Conservation (phyloP, 257 asterid species). For the Eustoma russellianum region DNA sequence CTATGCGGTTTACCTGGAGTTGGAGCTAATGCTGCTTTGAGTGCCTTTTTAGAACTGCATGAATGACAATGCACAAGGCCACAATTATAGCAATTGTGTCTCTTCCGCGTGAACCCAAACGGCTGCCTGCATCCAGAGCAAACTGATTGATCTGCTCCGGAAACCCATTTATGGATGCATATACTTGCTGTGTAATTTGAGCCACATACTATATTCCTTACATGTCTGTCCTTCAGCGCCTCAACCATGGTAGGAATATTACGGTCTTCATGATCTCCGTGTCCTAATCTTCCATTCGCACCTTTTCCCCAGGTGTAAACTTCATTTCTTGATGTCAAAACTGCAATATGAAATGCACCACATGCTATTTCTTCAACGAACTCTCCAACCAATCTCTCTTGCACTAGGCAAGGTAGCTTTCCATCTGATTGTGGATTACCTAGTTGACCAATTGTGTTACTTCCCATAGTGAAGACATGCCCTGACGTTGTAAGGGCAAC, state of each 20-base stretch:
- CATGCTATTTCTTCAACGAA: conserved; percentile 81
- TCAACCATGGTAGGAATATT: conserved; percentile 66
- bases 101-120: conserved; percentile 79
- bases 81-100: conserved; percentile 82
- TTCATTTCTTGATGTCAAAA: conserved; percentile 72
- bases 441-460: conserved; percentile 57
- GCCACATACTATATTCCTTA: conserved; percentile 72
- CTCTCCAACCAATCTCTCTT: conserved; percentile 80
- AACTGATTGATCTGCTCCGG: conserved; percentile 82
- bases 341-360: conserved; percentile 72
- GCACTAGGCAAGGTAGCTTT: conserved; percentile 60
- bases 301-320: conserved; percentile 90
- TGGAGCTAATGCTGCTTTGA: conserved; percentile 84
- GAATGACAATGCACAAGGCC: conserved; percentile 85
- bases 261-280: conserved; percentile 65
- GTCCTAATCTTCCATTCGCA: conserved; percentile 84
- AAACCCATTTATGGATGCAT: conserved; percentile 88
- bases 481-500: conserved; percentile 75
- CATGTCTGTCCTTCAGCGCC: conserved; percentile 73
- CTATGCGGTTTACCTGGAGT: conserved; percentile 94
- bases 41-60: conserved; percentile 87
- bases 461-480: conserved; percentile 79
- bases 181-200: conserved; percentile 69
- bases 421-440: conserved; percentile 77
- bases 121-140: conserved; percentile 85